Evolutionary conservation across 805 yeast genomes (phyloP).

Genomic region (Wickerhamomyces pijperi): DNA sequence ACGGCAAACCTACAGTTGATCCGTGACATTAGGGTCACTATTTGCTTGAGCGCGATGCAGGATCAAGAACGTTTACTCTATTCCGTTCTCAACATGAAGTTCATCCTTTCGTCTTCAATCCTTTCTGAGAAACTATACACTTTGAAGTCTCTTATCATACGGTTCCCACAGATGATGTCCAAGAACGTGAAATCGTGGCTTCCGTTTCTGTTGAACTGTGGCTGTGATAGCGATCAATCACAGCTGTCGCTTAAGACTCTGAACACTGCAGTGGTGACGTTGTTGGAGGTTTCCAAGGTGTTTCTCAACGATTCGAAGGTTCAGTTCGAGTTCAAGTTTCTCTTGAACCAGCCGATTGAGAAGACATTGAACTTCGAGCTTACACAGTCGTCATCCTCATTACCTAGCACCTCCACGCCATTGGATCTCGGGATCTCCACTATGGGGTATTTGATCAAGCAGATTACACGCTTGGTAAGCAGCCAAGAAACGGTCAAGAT

Average conservation of each 20-base stretch:
- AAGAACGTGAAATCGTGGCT: conserved; percentile 17
- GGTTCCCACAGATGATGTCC: conserved; percentile 16
- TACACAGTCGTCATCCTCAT: neutral
- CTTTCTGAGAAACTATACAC: conserved; percentile 13
- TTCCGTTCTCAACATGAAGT: conserved; percentile 14
- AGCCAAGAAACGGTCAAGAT: conserved; percentile 1
- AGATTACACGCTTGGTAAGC: conserved; percentile 3
- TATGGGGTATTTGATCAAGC: conserved; percentile 1
- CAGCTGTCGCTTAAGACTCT: conserved; percentile 6
- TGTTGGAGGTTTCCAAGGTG: conserved; percentile 11
- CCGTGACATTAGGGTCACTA: conserved; percentile 11
- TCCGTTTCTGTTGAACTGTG: conserved; percentile 8
- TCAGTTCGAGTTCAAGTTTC: conserved; percentile 9
- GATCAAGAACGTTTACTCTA: conserved; percentile 14
- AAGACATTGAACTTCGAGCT: conserved; percentile 6
- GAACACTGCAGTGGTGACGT: conserved; percentile 1
- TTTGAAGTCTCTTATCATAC: conserved; percentile 10
- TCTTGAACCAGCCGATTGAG: conserved; percentile 4
- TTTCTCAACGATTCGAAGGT: conserved; percentile 11
- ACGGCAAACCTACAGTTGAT: conserved; percentile 16
- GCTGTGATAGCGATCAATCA: conserved; percentile 10
- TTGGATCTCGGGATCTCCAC: conserved; percentile 5
- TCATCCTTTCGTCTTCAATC: conserved; percentile 12
- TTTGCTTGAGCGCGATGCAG: neutral
- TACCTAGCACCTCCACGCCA: conserved; percentile 7